Evolutionary conservation across 2,329 filamentous ascomycete species (phyloP), one percentile per base, ranked within the genome.

Genomic region (Aureobasidium musti): DNA sequence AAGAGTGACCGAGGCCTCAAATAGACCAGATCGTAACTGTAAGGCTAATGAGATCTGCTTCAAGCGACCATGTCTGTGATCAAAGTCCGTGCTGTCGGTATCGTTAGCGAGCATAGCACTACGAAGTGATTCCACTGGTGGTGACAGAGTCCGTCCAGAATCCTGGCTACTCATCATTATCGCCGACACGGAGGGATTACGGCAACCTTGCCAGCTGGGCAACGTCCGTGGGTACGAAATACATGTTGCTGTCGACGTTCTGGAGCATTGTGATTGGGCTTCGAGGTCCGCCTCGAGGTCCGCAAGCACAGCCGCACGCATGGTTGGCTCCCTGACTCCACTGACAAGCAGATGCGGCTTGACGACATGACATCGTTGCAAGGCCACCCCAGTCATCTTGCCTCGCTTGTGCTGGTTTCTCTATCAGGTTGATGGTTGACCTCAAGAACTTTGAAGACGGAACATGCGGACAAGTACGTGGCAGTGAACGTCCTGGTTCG

Each of bases 311-410:
- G 57, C 57, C 41, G 23, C 53, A 39, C 17, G 21, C 53, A 23
- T 47, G 37, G n/a, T 35, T n/a, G 30, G n/a, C 26, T 49, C 57
- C 43, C 30, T 6, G 28, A 49, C 57, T 37, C 57, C 43, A 61
- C 57, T 49, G 21, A 5, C 41, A 43, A 30, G 41, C 43, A 59
- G 57, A 61, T 37, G 57, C 57, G 57, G 39, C 41, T 61, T 61
- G 57, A 61, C 57, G 57, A 61, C 57, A 61, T 49, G 28, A 45
- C 14, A 35, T 41, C 21, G 11, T 41, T 21, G 30, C 14, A 33
- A 37, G 43, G 21, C 23, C 21, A 47, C 19, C 50, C 53, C 14
- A 57, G 21, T 41, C 53, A 57, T 26, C 21, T 19, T 43, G 37
- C 53, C 53, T 57, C 23, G 17, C 14, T 17, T 54, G 30, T 35